Conservation (phyloP, 805 yeast species). For the Spathaspora gorwiae region DNA sequence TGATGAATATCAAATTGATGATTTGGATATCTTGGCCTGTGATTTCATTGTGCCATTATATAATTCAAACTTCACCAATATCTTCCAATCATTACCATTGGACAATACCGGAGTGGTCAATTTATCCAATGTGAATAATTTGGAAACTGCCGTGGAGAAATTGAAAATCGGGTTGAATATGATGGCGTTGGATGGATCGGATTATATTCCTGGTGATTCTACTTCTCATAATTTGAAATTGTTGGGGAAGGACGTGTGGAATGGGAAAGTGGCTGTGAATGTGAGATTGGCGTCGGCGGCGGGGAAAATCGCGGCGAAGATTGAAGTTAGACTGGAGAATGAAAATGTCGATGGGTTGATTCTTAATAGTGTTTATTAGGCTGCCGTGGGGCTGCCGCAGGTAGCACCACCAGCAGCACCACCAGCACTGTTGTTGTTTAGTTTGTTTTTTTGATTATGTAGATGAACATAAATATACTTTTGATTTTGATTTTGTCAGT, state of each 20-base stretch:
- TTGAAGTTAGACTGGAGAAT: slow-evolving; percentile 48
- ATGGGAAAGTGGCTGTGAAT: slow-evolving; percentile 50
- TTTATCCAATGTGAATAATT: slow-evolving; percentile 36
- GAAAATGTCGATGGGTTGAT: slow-evolving; percentile 47
- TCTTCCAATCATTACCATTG: slow-evolving; percentile 66
- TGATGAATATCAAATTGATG: slow-evolving; percentile 91
- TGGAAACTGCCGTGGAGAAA: slow-evolving; percentile 44
- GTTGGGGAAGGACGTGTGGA: slow-evolving; percentile 71
- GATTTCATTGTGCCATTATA: slow-evolving; percentile 78
- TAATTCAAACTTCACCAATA: slow-evolving; percentile 67
- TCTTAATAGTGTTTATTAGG: slow-evolving; percentile 34
- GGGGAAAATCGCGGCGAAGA: slow-evolving; percentile 57
- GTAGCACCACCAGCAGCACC: too few species aligned
- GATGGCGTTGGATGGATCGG: slow-evolving; percentile 69
- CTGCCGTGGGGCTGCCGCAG: too few species aligned
- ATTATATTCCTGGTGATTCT: slow-evolving; percentile 54
- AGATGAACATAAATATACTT: too few species aligned
- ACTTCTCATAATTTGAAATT: slow-evolving; percentile 71
- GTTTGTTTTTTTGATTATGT: too few species aligned
- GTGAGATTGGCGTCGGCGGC: slow-evolving; percentile 49
- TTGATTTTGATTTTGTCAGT: too few species aligned
- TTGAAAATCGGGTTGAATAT: slow-evolving; percentile 46
- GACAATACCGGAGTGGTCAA: slow-evolving; percentile 66
- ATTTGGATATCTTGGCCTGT: slow-evolving; percentile 67
- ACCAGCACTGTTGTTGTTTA: too few species aligned